Base-by-base conservation (phyloP, 177 flowering plant species). In the Tripterygium wilfordii region DNA sequence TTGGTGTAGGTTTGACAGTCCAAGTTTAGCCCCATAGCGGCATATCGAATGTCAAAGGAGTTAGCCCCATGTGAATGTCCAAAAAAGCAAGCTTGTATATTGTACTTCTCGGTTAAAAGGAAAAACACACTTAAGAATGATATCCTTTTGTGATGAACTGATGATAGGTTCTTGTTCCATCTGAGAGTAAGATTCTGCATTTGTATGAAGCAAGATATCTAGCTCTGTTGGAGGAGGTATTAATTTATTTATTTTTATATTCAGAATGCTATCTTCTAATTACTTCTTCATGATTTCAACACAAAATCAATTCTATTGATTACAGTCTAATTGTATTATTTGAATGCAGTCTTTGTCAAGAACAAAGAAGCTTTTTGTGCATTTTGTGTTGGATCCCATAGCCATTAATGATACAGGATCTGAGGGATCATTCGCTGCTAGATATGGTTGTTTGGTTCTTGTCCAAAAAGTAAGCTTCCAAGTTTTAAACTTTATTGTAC, bases 321-420 rank as follows among this genome's bases (percentile, higher is more conserved):
- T n/a, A n/a, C n/a, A n/a, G n/a, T n/a, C n/a, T n/a, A n/a, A n/a
- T n/a, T n/a, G n/a, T n/a, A n/a, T n/a, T n/a, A n/a, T n/a, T n/a
- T n/a, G n/a, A n/a, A n/a, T n/a, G 77, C 86, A 83, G 90, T 66
- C 83, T 17, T 62, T 77, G 38, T 53, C 20, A 42, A 61, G 56
- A 66, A n/a, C n/a, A n/a, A 69, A 75, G 48, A 82, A 69, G 48
- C 54, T 70, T 27, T 83, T 83, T 60, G 90, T 83, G 56, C 83
- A 80, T 60, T 77, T 83, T 63, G 83, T 83, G 60, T 57, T 83
- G 64, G 86, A 80, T 52, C 86, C 80, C 12, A 56, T 80, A 48
- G 28, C 48, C 29, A 13, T 61, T 8, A 46, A 48, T 45, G 50
- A 57, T 41, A 58, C 79, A 36, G 63, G 66, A 19, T 20, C 56